A percentile compares a stretch with the other conserved stretches of the same genome.
Evolutionary conservation across 805 yeast genomes (phyloP).

Genomic region (Debaryomyces castellii): DNA sequence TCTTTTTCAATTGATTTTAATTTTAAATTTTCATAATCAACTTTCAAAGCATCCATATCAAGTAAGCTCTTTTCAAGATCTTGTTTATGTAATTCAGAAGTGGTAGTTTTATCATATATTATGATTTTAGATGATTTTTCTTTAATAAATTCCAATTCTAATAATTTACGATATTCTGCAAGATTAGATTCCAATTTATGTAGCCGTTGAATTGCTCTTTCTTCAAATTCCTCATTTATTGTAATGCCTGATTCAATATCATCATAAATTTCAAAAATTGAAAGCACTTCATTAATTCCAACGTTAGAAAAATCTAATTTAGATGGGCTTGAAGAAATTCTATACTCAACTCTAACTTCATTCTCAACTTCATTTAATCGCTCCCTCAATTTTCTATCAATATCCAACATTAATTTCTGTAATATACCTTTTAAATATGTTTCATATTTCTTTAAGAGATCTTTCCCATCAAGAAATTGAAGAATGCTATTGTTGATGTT

Average conservation of each 20-base stretch:
- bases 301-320: neutral
- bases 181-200: neutral
- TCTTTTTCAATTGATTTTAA: constrained; percentile 18
- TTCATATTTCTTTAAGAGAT: neutral
- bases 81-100: neutral
- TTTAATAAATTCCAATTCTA: neutral
- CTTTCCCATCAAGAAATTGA: neutral
- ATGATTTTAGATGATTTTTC: neutral
- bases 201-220: neutral
- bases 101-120: neutral
- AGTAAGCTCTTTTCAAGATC: neutral
- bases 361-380: neutral
- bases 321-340: neutral
- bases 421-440: neutral
- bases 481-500: neutral
- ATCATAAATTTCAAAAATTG: neutral
- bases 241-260: neutral
- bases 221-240: neutral
- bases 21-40: constrained; percentile 1
- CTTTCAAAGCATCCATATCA: neutral
- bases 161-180: neutral
- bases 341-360: neutral
- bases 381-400: neutral
- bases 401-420: neutral
- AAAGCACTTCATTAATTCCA: neutral